These are phyloP conservation scores for Phytophthora sansomeana DNA, from an alignment of 352 stramenopile species.

Conservation along the genomic window DNA sequence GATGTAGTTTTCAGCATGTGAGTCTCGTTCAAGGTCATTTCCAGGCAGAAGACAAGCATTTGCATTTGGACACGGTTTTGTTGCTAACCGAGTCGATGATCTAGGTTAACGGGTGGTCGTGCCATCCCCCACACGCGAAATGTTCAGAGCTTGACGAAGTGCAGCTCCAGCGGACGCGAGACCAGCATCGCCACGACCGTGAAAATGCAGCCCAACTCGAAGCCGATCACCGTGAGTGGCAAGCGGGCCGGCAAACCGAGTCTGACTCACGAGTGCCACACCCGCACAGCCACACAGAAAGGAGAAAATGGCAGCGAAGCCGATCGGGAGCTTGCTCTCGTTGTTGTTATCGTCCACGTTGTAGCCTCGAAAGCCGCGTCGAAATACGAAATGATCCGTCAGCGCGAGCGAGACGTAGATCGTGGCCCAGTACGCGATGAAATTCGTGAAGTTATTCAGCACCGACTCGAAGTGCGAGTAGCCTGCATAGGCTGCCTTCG, in stretches of 20 bases:
- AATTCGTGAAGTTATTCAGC: slow-evolving; percentile 63
- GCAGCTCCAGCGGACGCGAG: slow-evolving; percentile 40
- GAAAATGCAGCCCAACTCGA: slow-evolving; percentile 47
- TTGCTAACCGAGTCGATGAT: slow-evolving; percentile 17
- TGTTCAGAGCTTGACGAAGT: slow-evolving; percentile 40
- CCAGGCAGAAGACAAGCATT: too few relatives aligned
- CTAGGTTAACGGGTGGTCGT: slow-evolving; percentile 23
- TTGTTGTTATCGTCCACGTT: slow-evolving; percentile 50
- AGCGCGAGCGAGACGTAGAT: slow-evolving; percentile 44
- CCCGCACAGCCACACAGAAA: slow-evolving; percentile 37
- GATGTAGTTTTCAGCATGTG: too few relatives aligned
- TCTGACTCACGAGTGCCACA: slow-evolving; percentile 48
- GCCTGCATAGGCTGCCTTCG: too few relatives aligned
- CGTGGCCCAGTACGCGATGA: slow-evolving; percentile 56
- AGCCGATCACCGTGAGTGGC: slow-evolving; percentile 44
- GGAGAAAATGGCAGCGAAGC: slow-evolving; percentile 48
- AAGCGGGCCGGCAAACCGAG: slow-evolving; percentile 46
- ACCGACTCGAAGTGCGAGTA: slow-evolving; percentile 50
- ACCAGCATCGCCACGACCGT: slow-evolving; percentile 38
- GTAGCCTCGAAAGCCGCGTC: slow-evolving; percentile 45
- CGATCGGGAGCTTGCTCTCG: slow-evolving; percentile 40
- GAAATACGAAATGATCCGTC: slow-evolving; percentile 49
- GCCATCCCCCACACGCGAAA: slow-evolving; percentile 28
- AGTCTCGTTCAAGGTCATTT: too few relatives aligned
- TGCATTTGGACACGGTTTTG: slow-evolving; percentile 30